Conservation (phyloP, 495 filamentous ascomycete species). For the Parathielavia hyrcaniae region DNA sequence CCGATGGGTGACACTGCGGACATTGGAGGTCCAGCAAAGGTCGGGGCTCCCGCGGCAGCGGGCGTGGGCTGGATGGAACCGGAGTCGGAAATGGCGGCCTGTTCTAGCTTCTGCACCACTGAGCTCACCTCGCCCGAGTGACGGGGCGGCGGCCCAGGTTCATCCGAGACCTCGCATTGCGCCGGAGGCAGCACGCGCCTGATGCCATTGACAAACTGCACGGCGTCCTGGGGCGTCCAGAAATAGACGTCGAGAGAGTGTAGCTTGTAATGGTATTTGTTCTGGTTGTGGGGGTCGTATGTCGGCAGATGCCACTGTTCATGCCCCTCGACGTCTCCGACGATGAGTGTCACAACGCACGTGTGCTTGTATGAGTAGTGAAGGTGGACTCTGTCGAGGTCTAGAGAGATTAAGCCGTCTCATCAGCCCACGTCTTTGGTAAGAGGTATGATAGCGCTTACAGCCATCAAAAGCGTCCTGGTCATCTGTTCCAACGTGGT, state of each 20-base stretch:
- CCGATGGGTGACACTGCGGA: conserved; percentile 29
- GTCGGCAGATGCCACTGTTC: conserved; percentile 74
- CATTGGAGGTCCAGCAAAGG: conserved; percentile 39
- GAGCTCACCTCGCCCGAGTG: conserved; percentile 56
- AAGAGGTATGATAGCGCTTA: conserved; percentile 38
- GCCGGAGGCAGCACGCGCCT: conserved; percentile 52
- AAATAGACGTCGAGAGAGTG: conserved; percentile 88
- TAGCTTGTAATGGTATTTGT: conserved; percentile 65
- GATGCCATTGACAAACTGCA: conserved; percentile 61
- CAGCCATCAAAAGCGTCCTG: conserved; percentile 86
- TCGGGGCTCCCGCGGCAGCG: conserved; percentile 29
- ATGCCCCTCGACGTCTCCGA: conserved; percentile 52
- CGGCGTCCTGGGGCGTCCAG: conserved; percentile 71
- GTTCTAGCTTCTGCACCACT: conserved; percentile 79
- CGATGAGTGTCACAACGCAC: conserved; percentile 65
- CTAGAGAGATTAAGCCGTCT: conserved; percentile 28
- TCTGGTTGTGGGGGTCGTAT: conserved; percentile 61
- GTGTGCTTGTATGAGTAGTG: conserved; percentile 73
- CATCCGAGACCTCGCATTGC: conserved; percentile 56
- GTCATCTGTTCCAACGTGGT: conserved; percentile 75
- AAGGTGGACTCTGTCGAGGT: conserved; percentile 58
- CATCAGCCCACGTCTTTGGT: neutral
- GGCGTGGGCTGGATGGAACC: conserved; percentile 23
- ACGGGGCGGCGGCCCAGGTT: conserved; percentile 45
- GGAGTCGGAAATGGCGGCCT: conserved; percentile 56